These are phyloP conservation scores for Nicotiana sylvestris DNA, from an alignment of 257 asterid genomes.

Conservation along the genomic window DNA sequence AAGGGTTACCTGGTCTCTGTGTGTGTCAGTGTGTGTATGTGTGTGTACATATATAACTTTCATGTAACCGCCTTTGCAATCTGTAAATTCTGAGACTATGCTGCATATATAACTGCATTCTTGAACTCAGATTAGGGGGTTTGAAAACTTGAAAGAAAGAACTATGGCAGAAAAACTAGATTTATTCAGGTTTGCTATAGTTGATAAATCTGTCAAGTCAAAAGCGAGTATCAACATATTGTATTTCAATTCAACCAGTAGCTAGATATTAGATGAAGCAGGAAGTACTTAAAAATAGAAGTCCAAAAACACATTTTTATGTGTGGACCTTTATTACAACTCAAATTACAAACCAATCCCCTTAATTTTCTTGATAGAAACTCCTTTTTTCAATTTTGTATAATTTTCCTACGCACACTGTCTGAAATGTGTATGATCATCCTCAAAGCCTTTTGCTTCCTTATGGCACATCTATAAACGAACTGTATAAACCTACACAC, in stretches of 20 bases:
- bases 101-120: too few species aligned
- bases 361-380: not conserved
- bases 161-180: not conserved
- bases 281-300: not conserved
- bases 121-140: too few species aligned
- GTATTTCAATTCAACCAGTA: not conserved
- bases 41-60: too few species aligned
- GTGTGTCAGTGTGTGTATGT: too few species aligned
- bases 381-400: not conserved
- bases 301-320: not conserved
- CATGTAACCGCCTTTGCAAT: too few species aligned
- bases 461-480: not conserved
- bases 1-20: too few species aligned
- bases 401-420: not conserved
- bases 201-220: not conserved
- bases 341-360: not conserved
- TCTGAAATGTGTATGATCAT: not conserved
- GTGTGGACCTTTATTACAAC: conserved; percentile 3
- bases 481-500: not conserved
- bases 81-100: too few species aligned
- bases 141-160: not conserved
- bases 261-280: not conserved
- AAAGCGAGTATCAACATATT: not conserved
- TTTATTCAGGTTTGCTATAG: not conserved
- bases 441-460: not conserved